Evolutionary conservation across 768 basidiomycete genomes (phyloP).

Genomic region (Lactarius quietus): DNA sequence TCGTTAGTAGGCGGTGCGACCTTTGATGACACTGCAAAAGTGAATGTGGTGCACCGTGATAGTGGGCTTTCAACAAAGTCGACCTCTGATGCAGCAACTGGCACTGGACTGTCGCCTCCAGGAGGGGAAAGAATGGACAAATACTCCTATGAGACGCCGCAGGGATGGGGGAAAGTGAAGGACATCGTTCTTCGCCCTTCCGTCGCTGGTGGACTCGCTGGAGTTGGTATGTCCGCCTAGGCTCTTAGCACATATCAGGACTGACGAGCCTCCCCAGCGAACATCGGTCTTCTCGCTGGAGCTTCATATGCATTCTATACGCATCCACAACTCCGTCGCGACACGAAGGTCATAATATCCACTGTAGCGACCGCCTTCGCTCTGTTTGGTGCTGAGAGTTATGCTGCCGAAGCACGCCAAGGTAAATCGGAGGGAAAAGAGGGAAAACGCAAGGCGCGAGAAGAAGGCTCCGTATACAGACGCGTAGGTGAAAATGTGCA

Average conservation of each 20-base stretch:
- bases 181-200: conserved; percentile 59
- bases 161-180: conserved; percentile 51
- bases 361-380: conserved; percentile 52
- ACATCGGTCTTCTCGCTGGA: conserved; percentile 63
- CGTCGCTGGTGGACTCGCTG: conserved; percentile 68
- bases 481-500: conserved; percentile 53
- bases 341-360: conserved; percentile 51
- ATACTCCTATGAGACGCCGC: conserved; percentile 44
- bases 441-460: conserved; percentile 53
- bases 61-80: conserved; percentile 41
- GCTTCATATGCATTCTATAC: conserved; percentile 63
- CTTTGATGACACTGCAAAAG: conserved; percentile 51
- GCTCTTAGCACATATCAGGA: not conserved
- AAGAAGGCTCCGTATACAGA: conserved; percentile 49
- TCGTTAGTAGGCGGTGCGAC: conserved; percentile 36
- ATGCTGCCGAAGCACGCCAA: conserved; percentile 55
- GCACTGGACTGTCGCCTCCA: not conserved
- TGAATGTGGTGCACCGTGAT: conserved; percentile 46
- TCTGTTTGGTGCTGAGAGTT: conserved; percentile 61
- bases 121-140: conserved; percentile 29
- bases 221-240: conserved; percentile 48
- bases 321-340: conserved; percentile 55
- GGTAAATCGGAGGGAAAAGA: conserved; percentile 54
- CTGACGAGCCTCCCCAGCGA: conserved; percentile 43
- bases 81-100: conserved; percentile 26